Percentiles rank a stretch among this genome's conserved stretches.
These are phyloP conservation scores for Cinnamomum micranthum DNA, from an alignment of 164 flowering plant genomes.

Conservation along the genomic window DNA sequence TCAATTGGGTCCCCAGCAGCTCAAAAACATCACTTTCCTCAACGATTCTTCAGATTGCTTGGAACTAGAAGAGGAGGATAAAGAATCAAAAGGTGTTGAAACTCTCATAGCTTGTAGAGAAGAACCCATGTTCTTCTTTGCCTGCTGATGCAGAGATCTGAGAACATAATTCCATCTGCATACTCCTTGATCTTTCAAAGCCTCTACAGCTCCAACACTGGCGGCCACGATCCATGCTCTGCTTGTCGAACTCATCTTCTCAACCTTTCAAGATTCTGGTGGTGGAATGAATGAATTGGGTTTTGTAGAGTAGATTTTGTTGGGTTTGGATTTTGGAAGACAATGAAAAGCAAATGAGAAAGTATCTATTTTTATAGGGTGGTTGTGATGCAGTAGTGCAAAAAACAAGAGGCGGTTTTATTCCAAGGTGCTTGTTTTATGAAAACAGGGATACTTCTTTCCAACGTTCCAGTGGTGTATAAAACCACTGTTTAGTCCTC, in stretches of 20 bases:
- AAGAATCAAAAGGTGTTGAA: not conserved
- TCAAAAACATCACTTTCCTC: conserved; percentile 44
- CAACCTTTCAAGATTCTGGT: not conserved
- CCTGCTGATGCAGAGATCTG: conserved; percentile 6
- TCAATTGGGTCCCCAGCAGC: conserved; percentile 53
- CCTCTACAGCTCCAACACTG: conserved; percentile 9
- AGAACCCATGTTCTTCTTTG: conserved; percentile 2
- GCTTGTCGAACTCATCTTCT: conserved; percentile 8
- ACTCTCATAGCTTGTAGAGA: conserved; percentile 1
- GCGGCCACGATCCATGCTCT: conserved; percentile 11
- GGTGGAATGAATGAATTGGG: too few species aligned
- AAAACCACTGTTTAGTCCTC: too few species aligned
- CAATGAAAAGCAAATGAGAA: not conserved
- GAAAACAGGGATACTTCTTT: not conserved
- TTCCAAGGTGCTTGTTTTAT: not conserved
- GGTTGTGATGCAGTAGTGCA: not conserved
- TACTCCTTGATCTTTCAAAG: conserved; percentile 11
- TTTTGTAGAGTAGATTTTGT: too few species aligned
- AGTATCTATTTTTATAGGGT: not conserved
- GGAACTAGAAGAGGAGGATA: not conserved
- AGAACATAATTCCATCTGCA: conserved; percentile 8
- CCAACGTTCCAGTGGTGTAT: not conserved
- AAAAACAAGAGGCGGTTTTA: not conserved
- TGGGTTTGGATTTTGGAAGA: not conserved
- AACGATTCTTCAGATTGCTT: conserved; percentile 34